Conservation (phyloP, 257 asterid genomes). For the Haberlea rhodopensis region DNA sequence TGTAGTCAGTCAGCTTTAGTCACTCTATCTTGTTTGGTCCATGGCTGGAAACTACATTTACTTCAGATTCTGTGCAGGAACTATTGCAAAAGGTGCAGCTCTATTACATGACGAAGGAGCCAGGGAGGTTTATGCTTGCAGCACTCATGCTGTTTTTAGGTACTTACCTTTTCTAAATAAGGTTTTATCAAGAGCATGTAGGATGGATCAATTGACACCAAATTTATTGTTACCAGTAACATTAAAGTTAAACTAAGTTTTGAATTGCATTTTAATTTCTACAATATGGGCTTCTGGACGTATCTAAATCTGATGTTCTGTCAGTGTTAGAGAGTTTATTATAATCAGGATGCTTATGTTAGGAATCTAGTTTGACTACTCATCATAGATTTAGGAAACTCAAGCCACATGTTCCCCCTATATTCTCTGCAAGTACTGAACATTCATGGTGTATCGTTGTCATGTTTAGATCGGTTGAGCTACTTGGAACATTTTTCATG, state of each 20-base stretch:
- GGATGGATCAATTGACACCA: slow-evolving; percentile 12
- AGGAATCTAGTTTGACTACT: too few relatives aligned
- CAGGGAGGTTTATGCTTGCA: slow-evolving; percentile 94
- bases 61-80: slow-evolving; percentile 49
- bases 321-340: too few relatives aligned
- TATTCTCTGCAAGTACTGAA: not conserved
- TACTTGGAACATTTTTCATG: slow-evolving; percentile 4
- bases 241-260: slow-evolving; percentile 7
- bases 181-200: slow-evolving; percentile 3
- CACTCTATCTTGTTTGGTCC: slow-evolving; percentile 13
- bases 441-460: not conserved
- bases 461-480: slow-evolving; percentile 4
- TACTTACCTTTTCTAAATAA: slow-evolving; percentile 29
- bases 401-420: not conserved
- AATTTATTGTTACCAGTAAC: slow-evolving; percentile 7
- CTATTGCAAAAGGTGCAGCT: slow-evolving; percentile 93
- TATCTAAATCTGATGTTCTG: too few relatives aligned
- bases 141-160: slow-evolving; percentile 97
- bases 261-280: slow-evolving; percentile 4
- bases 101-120: slow-evolving; percentile 94
- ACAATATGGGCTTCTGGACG: too few relatives aligned
- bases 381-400: too few relatives aligned
- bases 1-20: not conserved
- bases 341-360: too few relatives aligned
- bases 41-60: slow-evolving; percentile 18